Evolutionary conservation across 352 stramenopile species (phyloP).

Genomic region (Globisporangium echinulatum): DNA sequence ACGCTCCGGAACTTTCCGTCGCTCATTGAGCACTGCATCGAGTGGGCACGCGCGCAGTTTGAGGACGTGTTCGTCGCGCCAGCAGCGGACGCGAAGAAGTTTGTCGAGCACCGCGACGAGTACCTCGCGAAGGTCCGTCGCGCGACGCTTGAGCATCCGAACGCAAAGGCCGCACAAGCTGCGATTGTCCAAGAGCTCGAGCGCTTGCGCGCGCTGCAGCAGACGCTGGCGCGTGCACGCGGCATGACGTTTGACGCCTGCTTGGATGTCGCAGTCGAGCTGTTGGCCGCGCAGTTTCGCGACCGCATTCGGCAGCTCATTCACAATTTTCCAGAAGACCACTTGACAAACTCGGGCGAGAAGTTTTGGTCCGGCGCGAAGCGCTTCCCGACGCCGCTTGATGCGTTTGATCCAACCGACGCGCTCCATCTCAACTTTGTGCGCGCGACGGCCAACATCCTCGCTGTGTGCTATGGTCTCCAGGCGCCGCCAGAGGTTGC

Average conservation of each 20-base stretch:
- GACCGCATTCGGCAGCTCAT: conserved; percentile 87
- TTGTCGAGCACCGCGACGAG: conserved; percentile 56
- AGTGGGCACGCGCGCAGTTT: conserved; percentile 94
- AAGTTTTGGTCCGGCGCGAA: conserved; percentile 85
- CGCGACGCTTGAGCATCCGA: conserved; percentile 67
- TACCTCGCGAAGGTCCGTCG: conserved; percentile 74
- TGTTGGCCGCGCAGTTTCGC: conserved; percentile 80
- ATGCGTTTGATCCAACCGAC: conserved; percentile 55
- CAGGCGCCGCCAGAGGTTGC: conserved; percentile 59
- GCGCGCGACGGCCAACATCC: conserved; percentile 68
- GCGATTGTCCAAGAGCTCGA: conserved; percentile 73
- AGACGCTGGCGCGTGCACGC: conserved; percentile 44
- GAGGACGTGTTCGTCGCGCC: conserved; percentile 82
- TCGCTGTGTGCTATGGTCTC: conserved; percentile 75
- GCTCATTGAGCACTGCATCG: conserved; percentile 96
- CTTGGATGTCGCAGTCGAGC: conserved; percentile 54
- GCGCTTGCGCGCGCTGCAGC: conserved; percentile 46
- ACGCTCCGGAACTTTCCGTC: conserved; percentile 99
- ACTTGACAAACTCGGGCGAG: conserved; percentile 75
- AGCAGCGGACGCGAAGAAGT: conserved; percentile 82
- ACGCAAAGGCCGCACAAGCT: conserved; percentile 55
- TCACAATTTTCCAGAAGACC: conserved; percentile 79
- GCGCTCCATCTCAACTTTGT: conserved; percentile 76
- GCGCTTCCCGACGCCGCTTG: conserved; percentile 66
- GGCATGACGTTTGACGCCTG: conserved; percentile 68